A percentile compares a stretch with the other conserved stretches of the same genome.
Evolutionary conservation across 139 green algal genomes (phyloP).

Genomic region (Closterium sp.): DNA sequence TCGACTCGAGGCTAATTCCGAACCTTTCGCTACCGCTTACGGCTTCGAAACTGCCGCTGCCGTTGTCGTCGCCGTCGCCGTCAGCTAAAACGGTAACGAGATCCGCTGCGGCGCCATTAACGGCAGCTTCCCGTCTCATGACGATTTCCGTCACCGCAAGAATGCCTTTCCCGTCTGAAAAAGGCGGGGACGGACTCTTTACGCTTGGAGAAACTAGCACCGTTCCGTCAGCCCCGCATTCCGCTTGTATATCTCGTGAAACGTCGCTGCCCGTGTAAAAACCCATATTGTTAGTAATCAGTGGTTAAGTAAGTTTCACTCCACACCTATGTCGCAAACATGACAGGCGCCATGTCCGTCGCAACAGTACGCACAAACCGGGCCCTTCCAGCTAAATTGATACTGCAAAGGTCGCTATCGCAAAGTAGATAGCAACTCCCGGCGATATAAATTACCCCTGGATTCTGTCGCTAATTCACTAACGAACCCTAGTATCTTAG

Average conservation of each 20-base stretch:
- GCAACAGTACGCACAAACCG: background rate
- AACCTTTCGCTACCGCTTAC: background rate
- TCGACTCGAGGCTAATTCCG: background rate
- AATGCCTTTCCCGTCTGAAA: background rate
- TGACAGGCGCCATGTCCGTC: background rate
- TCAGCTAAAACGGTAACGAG: background rate
- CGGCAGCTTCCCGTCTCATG: background rate
- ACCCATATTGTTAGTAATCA: background rate
- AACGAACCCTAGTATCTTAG: background rate
- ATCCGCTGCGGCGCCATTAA: background rate
- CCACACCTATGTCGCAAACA: background rate
- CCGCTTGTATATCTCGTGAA: background rate
- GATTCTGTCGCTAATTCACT: background rate
- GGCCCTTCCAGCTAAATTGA: background rate
- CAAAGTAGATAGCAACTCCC: background rate
- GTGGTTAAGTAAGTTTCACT: background rate
- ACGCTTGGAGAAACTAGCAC: background rate
- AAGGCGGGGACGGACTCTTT: background rate
- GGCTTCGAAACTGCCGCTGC: background rate
- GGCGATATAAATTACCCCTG: background rate
- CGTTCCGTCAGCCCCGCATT: background rate
- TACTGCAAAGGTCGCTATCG: background rate
- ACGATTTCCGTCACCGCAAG: background rate
- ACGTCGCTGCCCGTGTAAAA: background rate
- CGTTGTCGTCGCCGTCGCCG: background rate